Base-by-base conservation (phyloP, 2,329 filamentous ascomycete genomes). In the Fulvia fulva region DNA sequence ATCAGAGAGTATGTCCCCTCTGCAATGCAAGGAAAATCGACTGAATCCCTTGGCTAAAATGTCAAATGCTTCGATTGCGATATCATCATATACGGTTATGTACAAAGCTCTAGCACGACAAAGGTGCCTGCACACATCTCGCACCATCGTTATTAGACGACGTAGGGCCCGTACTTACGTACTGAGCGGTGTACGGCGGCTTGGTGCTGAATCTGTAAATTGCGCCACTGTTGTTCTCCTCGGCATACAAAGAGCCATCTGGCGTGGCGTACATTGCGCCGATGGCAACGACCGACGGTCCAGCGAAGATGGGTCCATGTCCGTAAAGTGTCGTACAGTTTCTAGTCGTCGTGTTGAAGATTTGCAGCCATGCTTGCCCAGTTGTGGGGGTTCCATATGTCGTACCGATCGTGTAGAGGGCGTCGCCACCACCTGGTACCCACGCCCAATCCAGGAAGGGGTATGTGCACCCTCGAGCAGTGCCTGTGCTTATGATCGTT, bases 361-460 rank as follows among this genome's bases (percentile, higher is more conserved):
- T 30, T 19, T 23, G 12, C 44, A 47, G 19, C 44, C 44, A 47
- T 14, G 44, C 44, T 14, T 47, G 19, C 22, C 44, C 44, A 25
- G 44, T 23, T 5, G 14, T 22, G 16, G 32, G 28, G 5, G 28
- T 30, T 11, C 28, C 28, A 30, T 5, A 30, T 6, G 28, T 46
- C 34, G 43, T 26, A 6, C 47, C 47, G 21, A 57, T n/a, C 26
- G 30, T 28, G 34, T 53, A 53, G 16, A 57, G 55, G 34, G 45
- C 21, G 8, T 32, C 11, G 30, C 55, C 55, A 22, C 14, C 37
- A 21, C 41, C 41, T 9, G 55, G 55, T 14, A 57, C 55, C 16
- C 32, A 57, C 22, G 43, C 16, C 49, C 55, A 57, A 28, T 57
- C 55, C 19, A 28, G n/a, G 49, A 53, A 34, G 14, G 12, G n/a